These are phyloP conservation scores for Yamadazyma atlantica DNA, from an alignment of 1,139 yeast genomes.

Conservation along the genomic window DNA sequence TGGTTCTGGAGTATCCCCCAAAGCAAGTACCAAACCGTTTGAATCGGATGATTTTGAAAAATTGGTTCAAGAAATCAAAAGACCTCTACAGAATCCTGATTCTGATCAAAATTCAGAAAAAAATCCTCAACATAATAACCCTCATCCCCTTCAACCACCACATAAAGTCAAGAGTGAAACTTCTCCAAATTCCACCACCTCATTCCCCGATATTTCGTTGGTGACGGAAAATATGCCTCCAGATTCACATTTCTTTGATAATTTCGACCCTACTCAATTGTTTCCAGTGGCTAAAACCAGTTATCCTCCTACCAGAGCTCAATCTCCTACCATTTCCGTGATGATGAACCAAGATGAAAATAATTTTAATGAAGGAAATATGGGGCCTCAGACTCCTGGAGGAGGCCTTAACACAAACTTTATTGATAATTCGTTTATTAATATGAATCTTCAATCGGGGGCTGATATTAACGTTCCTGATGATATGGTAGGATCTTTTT, in stretches of 20 bases:
- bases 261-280: slow-evolving; percentile 51
- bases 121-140: slow-evolving; percentile 2
- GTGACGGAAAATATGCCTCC: slow-evolving; percentile 47
- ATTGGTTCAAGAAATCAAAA: slow-evolving; percentile 31
- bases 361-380: slow-evolving; percentile 5
- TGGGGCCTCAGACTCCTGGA: slow-evolving; percentile 30
- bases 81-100: slow-evolving; percentile 11
- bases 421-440: slow-evolving; percentile 43
- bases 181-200: slow-evolving; percentile 41
- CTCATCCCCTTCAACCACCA: slow-evolving; percentile 4
- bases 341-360: slow-evolving; percentile 8
- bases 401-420: slow-evolving; percentile 41
- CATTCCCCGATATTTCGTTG: slow-evolving; percentile 48
- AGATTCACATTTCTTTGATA: slow-evolving; percentile 42
- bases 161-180: slow-evolving; percentile 22
- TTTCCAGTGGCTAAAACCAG: slow-evolving; percentile 37
- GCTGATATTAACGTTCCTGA: slow-evolving; percentile 31
- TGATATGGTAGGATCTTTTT: slow-evolving; percentile 35
- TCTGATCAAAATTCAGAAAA: background rate
- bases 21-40: slow-evolving; percentile 17
- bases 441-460: slow-evolving; percentile 46
- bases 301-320: slow-evolving; percentile 39
- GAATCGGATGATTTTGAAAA: slow-evolving; percentile 26
- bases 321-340: slow-evolving; percentile 21
- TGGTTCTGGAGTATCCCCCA: slow-evolving; percentile 35